Evolutionary conservation across 108 stramenopile species (phyloP).

Genomic region (Conticribra guillardii): DNA sequence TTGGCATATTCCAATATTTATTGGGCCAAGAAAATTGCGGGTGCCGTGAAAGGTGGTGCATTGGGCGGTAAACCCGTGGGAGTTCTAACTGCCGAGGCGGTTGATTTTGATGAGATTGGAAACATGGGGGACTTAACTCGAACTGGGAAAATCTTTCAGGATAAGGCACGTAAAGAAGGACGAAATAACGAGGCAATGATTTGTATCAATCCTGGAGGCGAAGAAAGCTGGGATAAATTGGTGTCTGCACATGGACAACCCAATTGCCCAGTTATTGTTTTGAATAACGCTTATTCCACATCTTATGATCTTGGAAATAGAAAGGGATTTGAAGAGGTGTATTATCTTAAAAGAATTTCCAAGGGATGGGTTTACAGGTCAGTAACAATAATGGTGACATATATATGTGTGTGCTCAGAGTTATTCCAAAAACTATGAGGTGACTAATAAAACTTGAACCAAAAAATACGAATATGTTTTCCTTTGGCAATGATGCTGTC

Average conservation of each 20-base stretch:
- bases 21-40: conserved; percentile 85
- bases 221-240: conserved; percentile 76
- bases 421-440: too few relatives aligned
- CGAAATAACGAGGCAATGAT: conserved; percentile 65
- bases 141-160: conserved; percentile 42
- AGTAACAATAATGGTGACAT: too few relatives aligned
- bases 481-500: too few relatives aligned
- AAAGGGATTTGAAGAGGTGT: conserved; percentile 77
- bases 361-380: conserved; percentile 91
- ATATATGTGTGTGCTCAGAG: too few relatives aligned
- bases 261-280: conserved; percentile 61
- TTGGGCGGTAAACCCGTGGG: conserved; percentile 69
- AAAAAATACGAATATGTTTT: too few relatives aligned
- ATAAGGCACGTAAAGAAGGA: conserved; percentile 49
- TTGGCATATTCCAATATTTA: conserved; percentile 88
- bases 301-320: conserved; percentile 88
- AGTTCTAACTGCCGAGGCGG: conserved; percentile 78
- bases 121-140: conserved; percentile 61
- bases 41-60: conserved; percentile 54
- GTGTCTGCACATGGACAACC: conserved; percentile 63
- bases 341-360: conserved; percentile 83
- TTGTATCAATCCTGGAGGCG: conserved; percentile 86
- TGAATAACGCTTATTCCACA: conserved; percentile 87
- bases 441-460: too few relatives aligned
- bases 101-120: conserved; percentile 62